Evolutionary conservation across 495 filamentous ascomycete genomes (phyloP).

Genomic region (Xylaria longipes): DNA sequence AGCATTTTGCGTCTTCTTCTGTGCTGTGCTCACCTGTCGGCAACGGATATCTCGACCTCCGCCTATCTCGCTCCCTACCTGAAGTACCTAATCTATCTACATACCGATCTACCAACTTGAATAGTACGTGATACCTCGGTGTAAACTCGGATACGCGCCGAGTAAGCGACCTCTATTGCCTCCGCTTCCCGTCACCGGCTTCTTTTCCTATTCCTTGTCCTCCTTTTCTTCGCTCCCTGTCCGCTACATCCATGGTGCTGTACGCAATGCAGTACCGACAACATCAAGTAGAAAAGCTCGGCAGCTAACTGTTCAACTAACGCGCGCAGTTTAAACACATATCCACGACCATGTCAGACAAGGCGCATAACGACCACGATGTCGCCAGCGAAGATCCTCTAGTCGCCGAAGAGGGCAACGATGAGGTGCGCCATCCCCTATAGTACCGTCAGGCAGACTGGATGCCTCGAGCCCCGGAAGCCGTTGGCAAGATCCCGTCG

Average conservation of each 20-base stretch:
- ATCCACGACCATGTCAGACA: slow-evolving; percentile 36
- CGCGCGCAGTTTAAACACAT: slow-evolving; percentile 9
- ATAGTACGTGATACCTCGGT: background rate
- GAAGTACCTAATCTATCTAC: background rate
- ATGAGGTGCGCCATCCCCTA: slow-evolving; percentile 46
- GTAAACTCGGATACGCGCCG: background rate
- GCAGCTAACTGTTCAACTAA: slow-evolving; percentile 8
- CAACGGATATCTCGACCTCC: background rate
- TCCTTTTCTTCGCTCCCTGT: background rate
- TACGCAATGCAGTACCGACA: background rate
- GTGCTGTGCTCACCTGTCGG: background rate
- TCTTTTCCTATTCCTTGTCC: background rate
- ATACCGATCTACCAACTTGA: background rate
- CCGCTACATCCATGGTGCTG: background rate
- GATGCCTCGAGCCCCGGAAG: background rate
- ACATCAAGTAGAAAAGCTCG: background rate
- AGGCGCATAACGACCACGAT: slow-evolving; percentile 36
- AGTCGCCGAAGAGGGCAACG: slow-evolving; percentile 50
- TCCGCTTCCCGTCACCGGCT: background rate
- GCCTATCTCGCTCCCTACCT: background rate
- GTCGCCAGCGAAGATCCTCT: slow-evolving; percentile 40
- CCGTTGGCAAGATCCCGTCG: slow-evolving; percentile 3
- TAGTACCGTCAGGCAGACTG: background rate
- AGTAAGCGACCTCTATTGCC: background rate
- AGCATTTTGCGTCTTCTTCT: background rate